Conservation (phyloP, 139 green algal genomes). For the Coelastrella sp. region DNA sequence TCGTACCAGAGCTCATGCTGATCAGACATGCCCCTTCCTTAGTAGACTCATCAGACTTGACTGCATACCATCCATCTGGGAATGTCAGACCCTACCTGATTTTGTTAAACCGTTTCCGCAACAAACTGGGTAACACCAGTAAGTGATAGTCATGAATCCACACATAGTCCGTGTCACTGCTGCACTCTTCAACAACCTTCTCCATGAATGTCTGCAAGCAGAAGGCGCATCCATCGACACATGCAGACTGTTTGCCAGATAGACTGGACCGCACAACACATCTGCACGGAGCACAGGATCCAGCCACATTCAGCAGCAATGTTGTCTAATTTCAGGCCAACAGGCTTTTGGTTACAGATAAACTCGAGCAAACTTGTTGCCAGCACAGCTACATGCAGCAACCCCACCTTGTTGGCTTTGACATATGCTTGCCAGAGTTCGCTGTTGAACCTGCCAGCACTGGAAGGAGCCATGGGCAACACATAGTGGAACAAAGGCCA, state of each 20-base stretch:
- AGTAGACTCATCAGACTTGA: no score
- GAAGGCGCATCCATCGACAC: no score
- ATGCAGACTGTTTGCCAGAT: no score
- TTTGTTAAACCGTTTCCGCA: constrained; percentile 86
- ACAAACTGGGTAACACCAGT: constrained; percentile 94
- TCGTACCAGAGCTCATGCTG: no score
- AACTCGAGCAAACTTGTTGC: neutral
- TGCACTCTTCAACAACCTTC: constrained; percentile 85
- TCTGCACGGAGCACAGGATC: no score
- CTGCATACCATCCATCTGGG: no score
- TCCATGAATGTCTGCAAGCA: constrained; percentile 74
- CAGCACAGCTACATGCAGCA: neutral
- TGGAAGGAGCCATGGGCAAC: constrained; percentile 85
- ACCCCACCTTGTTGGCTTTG: constrained; percentile 94
- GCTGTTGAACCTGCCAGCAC: constrained; percentile 84
- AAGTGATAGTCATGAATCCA: constrained; percentile 99
- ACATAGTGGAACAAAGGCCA: constrained; percentile 99
- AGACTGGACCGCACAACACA: neutral
- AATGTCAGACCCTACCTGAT: constrained; percentile 22
- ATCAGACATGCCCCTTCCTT: no score
- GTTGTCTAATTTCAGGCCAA: neutral
- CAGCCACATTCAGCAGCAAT: neutral
- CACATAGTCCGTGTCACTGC: constrained; percentile 90
- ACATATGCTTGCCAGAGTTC: constrained; percentile 97
- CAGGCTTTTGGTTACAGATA: neutral